phyloP scores from a whole-genome alignment of 23 red algal genomes.

The Gracilariopsis chorda region DNA sequence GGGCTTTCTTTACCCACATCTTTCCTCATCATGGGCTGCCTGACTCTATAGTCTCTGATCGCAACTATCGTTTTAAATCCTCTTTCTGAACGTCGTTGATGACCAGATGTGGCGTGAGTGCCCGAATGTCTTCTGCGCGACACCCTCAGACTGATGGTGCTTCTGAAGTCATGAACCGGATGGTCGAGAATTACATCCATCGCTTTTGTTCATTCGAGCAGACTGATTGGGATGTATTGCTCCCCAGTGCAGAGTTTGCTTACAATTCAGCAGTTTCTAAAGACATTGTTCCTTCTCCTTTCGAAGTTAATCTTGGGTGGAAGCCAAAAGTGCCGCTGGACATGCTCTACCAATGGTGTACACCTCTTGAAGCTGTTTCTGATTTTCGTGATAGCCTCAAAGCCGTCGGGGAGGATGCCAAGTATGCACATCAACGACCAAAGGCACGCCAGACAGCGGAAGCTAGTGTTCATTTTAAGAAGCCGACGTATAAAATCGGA shows the following conservation, averaged over 20 bases:
- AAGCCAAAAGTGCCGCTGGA: background rate
- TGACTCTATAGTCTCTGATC: background rate
- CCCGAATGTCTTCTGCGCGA: background rate
- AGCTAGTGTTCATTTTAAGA: background rate
- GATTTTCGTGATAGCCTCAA: background rate
- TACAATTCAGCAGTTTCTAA: background rate
- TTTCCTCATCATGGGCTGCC: background rate
- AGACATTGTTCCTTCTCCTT: background rate
- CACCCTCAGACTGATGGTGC: background rate
- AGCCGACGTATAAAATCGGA: background rate
- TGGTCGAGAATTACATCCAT: background rate
- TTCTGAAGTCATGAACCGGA: background rate
- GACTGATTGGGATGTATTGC: background rate
- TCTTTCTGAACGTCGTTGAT: background rate
- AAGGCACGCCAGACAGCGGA: background rate
- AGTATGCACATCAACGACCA: background rate
- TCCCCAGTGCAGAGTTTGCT: background rate
- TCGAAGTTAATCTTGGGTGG: background rate
- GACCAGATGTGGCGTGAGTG: background rate
- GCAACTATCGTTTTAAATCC: background rate
- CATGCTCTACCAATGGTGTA: background rate
- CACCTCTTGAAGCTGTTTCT: background rate
- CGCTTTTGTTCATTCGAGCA: background rate
- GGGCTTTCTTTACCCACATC: background rate
- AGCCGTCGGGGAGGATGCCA: background rate